Base-by-base conservation (phyloP, 495 filamentous ascomycete genomes). In the Aspergillus steynii region DNA sequence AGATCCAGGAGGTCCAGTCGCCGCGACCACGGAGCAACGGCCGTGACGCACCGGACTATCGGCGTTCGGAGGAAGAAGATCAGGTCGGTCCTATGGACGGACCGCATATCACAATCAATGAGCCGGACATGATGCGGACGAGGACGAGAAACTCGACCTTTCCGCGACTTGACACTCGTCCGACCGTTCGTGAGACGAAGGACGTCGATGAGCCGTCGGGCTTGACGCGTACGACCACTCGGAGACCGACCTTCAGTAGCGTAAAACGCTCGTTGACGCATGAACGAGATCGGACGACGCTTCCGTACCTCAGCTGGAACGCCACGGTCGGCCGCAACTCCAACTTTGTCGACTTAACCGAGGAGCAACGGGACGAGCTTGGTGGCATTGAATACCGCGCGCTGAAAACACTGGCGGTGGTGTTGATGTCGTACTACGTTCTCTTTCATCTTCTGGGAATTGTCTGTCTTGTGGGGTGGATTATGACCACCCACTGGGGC, bases 301-400 rank as follows among this genome's bases (percentile, higher is more conserved):
- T 84, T 69, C 93, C 95, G 0, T 99, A 99, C 71, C 82, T 99
- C 27, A 96, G 91, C 70, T 98, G 91, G 86, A 86, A 93, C 70
- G 91, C 95, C 5, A 99, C 95, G 0, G 79, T 96, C 45, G 95
- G 90, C 20, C 83, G 95, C 47, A 98, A 98, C 69, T 97, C 93
- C 29, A 87, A 88, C 20, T 99, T 99, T 63, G 81, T 95, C 6
- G 90, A 93, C 70, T 75, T 98, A 54, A 91, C 88, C 0, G 90
- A 96, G 70, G 91, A 91, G 60, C 93, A 98, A 73, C 83, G 93
- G 53, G 91, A 98, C 64, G 94, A 98, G 69, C 79, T 98, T 12
- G 93, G 93, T 3, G 93, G 93, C 12, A 96, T 97, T 50, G 93
- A 98, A 75, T 98, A 98, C 68, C 85, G 94, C 7, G 88, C 93